Evolutionary conservation across 345 rosid genomes (phyloP).

Genomic region (Corchorus capsularis): DNA sequence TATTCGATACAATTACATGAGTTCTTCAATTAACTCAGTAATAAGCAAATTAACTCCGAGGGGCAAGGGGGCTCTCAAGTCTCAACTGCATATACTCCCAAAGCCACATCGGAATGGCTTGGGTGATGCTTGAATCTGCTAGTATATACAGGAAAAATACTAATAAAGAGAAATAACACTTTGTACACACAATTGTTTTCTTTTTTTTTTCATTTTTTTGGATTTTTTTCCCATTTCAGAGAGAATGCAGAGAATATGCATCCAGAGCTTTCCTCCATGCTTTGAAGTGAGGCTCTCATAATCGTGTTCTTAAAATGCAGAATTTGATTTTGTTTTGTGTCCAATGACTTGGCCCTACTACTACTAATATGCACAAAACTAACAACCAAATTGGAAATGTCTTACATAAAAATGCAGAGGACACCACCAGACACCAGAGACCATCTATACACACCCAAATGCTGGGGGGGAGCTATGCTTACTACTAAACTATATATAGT

Average conservation of each 20-base stretch:
- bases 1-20: no score
- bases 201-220: neutral
- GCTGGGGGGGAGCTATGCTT: constrained; percentile 31
- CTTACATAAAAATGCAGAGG: constrained; percentile 34
- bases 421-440: constrained; percentile 42
- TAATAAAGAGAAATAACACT: neutral
- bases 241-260: constrained; percentile 11
- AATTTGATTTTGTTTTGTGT: constrained; percentile 3
- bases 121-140: no score
- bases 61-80: no score
- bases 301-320: constrained; percentile 16
- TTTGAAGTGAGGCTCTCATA: constrained; percentile 37
- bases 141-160: no score
- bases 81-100: no score
- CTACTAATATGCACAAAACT: constrained; percentile 43
- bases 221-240: neutral
- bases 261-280: constrained; percentile 40
- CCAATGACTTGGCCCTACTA: constrained; percentile 28
- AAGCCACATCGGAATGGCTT: no score
- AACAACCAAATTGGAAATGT: neutral
- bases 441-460: constrained; percentile 55
- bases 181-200: constrained; percentile 8
- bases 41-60: no score
- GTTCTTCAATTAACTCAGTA: no score
- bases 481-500: constrained; percentile 17